Evolutionary conservation across 2,329 filamentous ascomycete species (phyloP), one percentile per base, ranked within the genome.

Genomic region (Zelopaecilomyces penicillatus): DNA sequence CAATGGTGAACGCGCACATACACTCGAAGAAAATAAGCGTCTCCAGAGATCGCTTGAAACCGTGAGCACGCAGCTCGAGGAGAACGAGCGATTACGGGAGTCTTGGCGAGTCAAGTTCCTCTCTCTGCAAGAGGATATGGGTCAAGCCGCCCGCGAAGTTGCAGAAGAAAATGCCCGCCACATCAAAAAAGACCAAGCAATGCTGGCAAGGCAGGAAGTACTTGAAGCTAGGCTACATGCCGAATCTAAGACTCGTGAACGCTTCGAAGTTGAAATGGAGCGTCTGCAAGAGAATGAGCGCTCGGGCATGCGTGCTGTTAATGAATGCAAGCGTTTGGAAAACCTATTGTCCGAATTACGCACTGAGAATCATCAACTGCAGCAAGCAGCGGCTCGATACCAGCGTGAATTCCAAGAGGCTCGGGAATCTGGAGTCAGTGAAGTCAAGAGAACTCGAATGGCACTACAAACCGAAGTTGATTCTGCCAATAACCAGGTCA

Each of bases 351-450:
- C 57, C n/a, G 75, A 82, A 52, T 59, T 83, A 37, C 76, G 77
- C 46, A 73, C 70, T 10, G 83, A 89, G 57, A 87, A 85, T 56
- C 74, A 85, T 56, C 80, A 83, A 51, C 76, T 91, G 45, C 81
- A 91, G 55, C 76, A 83, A 56, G 75, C 76, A 48, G 76, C 80
- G 19, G 74, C 81, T 52, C 77, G 80, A 35, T 84, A 82, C 59
- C 82, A 95, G 63, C 80, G 87, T 42, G 89, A 96, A 57, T 85
- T 91, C 55, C 79, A 88, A 48, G 87, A 95, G 57, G 86, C 87
- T 7, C 80, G 85, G 50, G 87, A 95, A 56, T 82, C 81, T 41
- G 88, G 81, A 45, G 80, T 83, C 35, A 76, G 80, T 33, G 90
- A 97, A 60, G 82, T 94, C 37, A 83, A 91, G 61, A 83, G 87